Percentiles rank a stretch among this genome's conserved stretches.
phyloP scores from a whole-genome alignment of 2,329 filamentous ascomycete species.

The Trichoderma sp. region DNA sequence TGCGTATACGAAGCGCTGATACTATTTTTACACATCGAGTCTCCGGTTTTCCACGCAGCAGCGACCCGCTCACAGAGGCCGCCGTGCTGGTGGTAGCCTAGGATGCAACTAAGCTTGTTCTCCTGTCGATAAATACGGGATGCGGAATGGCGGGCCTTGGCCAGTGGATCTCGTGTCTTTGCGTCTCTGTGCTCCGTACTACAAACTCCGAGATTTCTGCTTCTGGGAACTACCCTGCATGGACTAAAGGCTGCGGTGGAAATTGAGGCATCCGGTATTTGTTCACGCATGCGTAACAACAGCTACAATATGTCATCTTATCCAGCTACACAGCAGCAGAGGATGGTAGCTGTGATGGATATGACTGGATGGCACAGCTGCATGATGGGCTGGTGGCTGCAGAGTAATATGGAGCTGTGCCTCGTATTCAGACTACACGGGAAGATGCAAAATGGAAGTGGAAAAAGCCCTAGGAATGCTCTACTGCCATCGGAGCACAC shows the following conservation, averaged over 20 bases:
- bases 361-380: constrained; percentile 4
- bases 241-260: neutral
- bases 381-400: constrained; percentile 17
- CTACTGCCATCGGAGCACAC: neutral
- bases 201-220: neutral
- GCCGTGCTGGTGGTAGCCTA: neutral
- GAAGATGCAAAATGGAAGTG: neutral
- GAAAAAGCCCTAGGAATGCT: neutral
- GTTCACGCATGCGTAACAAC: neutral
- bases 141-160: constrained; percentile 13
- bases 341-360: neutral
- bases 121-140: constrained; percentile 3
- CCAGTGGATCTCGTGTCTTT: neutral
- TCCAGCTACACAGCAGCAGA: neutral
- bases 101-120: neutral
- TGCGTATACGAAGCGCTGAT: constrained; percentile 8
- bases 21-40: constrained; percentile 11
- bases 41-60: neutral
- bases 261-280: neutral
- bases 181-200: neutral
- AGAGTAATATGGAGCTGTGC: neutral
- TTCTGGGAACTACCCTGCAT: neutral
- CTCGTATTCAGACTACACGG: constrained; percentile 17
- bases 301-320: neutral
- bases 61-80: neutral